A percentile compares a stretch with the other conserved stretches of the same genome.
Conservation (phyloP, 2,329 filamentous ascomycete species). For the Phaeosphaeriaceae sp. region DNA sequence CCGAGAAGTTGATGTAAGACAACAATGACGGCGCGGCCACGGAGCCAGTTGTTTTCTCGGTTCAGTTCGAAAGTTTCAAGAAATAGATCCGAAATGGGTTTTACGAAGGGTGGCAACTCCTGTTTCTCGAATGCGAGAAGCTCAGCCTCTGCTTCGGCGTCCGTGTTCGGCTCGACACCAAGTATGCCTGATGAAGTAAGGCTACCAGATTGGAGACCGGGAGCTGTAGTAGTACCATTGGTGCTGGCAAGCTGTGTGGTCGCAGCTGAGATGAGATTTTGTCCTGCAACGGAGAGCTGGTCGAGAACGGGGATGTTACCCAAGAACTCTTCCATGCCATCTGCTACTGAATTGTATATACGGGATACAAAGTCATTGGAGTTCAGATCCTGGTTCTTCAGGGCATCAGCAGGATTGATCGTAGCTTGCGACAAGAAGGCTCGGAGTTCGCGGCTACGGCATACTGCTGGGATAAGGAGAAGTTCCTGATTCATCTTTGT, state of each 20-base stretch:
- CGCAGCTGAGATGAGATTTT: slow-evolving; percentile 83
- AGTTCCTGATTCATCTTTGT: slow-evolving; percentile 61
- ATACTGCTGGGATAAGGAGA: slow-evolving; percentile 87
- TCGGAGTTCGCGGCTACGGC: slow-evolving; percentile 87
- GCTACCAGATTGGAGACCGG: slow-evolving; percentile 14
- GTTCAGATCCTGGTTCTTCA: slow-evolving; percentile 65
- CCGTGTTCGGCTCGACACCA: slow-evolving; percentile 57
- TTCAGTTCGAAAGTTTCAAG: slow-evolving; percentile 95
- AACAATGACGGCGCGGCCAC: slow-evolving; percentile 92
- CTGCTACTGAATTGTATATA: slow-evolving; percentile 94
- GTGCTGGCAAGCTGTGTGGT: slow-evolving; percentile 57
- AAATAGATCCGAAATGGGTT: slow-evolving; percentile 97
- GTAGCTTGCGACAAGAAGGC: slow-evolving; percentile 90
- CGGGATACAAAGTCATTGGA: slow-evolving; percentile 83
- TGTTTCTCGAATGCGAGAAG: slow-evolving; percentile 83
- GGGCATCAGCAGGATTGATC: slow-evolving; percentile 70
- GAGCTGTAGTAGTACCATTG: slow-evolving; percentile 24
- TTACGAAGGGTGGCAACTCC: slow-evolving; percentile 93
- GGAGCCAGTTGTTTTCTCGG: slow-evolving; percentile 94
- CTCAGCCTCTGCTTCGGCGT: slow-evolving; percentile 87
- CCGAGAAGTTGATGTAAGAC: slow-evolving; percentile 95
- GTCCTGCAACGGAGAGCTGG: slow-evolving; percentile 88
- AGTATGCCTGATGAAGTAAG: slow-evolving; percentile 36
- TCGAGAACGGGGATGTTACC: slow-evolving; percentile 96
- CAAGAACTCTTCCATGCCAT: slow-evolving; percentile 97